These are phyloP conservation scores for Capronia americana DNA, from an alignment of 2,329 filamentous ascomycete species.

Conservation along the genomic window DNA sequence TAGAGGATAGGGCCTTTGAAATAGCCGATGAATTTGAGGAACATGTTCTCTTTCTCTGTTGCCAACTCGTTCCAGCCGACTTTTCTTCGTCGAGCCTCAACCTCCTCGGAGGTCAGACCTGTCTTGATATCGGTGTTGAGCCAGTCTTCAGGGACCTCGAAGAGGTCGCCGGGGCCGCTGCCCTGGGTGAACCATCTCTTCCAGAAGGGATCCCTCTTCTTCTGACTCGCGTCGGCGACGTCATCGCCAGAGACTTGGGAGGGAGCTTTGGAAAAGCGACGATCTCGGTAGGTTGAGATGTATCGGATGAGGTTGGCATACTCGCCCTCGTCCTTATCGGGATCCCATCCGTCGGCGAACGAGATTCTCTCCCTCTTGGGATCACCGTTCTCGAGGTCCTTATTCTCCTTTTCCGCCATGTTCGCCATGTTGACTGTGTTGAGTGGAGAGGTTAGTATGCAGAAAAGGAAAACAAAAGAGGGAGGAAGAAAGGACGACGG, in stretches of 20 bases:
- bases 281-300: constrained; percentile 70
- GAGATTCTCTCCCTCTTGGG: constrained; percentile 42
- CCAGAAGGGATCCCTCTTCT: constrained; percentile 64
- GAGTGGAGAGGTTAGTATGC: constrained; percentile 41
- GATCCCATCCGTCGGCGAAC: constrained; percentile 42
- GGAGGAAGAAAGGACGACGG: constrained; percentile 36
- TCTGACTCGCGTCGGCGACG: constrained; percentile 49
- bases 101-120: constrained; percentile 65
- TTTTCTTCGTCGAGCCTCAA: constrained; percentile 69
- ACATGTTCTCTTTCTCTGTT: constrained; percentile 76
- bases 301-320: constrained; percentile 71
- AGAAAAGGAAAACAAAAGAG: constrained; percentile 37
- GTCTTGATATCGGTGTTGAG: constrained; percentile 70
- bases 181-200: constrained; percentile 57
- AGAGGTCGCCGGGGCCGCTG: constrained; percentile 43
- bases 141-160: constrained; percentile 69
- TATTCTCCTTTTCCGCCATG: constrained; percentile 42
- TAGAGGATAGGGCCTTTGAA: constrained; percentile 79
- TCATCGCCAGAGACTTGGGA: constrained; percentile 49
- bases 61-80: constrained; percentile 74
- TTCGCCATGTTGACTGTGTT: constrained; percentile 40
- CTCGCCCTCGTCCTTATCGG: constrained; percentile 58
- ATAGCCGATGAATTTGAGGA: constrained; percentile 76
- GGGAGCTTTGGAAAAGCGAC: constrained; percentile 56
- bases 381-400: constrained; percentile 42